These are phyloP conservation scores for Vigna radiata DNA, from an alignment of 306 rosid genomes.

Conservation along the genomic window DNA sequence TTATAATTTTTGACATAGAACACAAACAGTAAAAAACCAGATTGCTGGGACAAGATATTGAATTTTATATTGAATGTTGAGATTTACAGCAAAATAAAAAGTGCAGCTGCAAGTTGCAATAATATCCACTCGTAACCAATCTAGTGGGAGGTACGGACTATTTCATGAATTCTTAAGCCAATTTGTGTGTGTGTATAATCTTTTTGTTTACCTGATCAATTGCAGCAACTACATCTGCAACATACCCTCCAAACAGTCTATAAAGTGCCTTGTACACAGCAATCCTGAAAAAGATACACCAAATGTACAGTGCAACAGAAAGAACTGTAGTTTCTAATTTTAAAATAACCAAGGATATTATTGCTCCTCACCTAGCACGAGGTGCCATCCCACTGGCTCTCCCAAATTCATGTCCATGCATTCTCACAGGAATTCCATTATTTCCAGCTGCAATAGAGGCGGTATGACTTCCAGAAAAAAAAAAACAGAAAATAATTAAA, in stretches of 20 bases:
- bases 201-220: slow-evolving; percentile 82
- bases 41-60: slow-evolving; percentile 1
- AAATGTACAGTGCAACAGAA: slow-evolving; percentile 39
- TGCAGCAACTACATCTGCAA: slow-evolving; percentile 99
- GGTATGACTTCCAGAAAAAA: slow-evolving; percentile 75
- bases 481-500: slow-evolving; percentile 34
- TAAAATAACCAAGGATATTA: slow-evolving; percentile 38
- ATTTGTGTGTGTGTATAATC: slow-evolving; percentile 15
- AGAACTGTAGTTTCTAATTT: slow-evolving; percentile 28
- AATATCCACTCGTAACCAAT: background rate
- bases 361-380: slow-evolving; percentile 87
- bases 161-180: slow-evolving; percentile 12
- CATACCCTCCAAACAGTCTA: slow-evolving; percentile 94
- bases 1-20: slow-evolving; percentile 30
- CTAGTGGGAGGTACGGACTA: slow-evolving; percentile 18
- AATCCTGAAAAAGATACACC: slow-evolving; percentile 67
- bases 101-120: background rate
- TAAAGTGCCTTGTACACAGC: slow-evolving; percentile 99
- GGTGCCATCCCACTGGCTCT: slow-evolving; percentile 99
- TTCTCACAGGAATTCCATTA: slow-evolving; percentile 95
- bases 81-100: background rate
- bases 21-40: background rate
- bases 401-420: slow-evolving; percentile 97
- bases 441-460: slow-evolving; percentile 99
- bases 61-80: slow-evolving; percentile 3